Evolutionary conservation across 257 asterid genomes (phyloP), one percentile per base, ranked within the genome.

Genomic region (Gentiana macrophylla): DNA sequence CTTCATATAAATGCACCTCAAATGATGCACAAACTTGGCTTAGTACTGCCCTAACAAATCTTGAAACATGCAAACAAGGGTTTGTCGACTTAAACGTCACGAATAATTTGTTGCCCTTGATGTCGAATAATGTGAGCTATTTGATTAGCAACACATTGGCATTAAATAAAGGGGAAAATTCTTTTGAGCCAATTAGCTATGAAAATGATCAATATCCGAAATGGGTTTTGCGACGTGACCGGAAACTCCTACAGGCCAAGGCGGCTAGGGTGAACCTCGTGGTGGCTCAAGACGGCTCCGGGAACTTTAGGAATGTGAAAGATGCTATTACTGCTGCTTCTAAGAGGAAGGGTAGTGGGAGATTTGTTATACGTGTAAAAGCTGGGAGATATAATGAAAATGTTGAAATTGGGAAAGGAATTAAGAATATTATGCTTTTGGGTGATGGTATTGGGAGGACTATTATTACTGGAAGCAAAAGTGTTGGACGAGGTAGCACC

Each of bases 401-500:
- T 60, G 94, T 86, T 57, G 69, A 75, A 2, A 79, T 90, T 12
- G 90, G 62, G 33, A 49, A 32, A 3, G 37, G 50, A 11, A 55
- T 73, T 70, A 72, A 41, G 79, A 80, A 84, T 70, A 73, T 89
- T 3, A 86, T 77, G 93, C 62, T 89, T 63, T 52, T 83, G 59
- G 97, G 95, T 10, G 97, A 86, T 62, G 97, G 95, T 0, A 89
- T 86, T 52, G 95, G 95, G 60, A 79, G 49, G 69, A 89, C 97
- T 1, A 74, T 89, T n/a, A 89, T 89, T 57, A 86, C 94, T 45
- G 95, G 97, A 48, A 84, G 92, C 61, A 72, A 60, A 48, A 86
- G 95, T 57, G 88, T 83, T 53, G 90, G 70, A 53, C 90, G 95
- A 6, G 86, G 88, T 59, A 60, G 79, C 67, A 81, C 94, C 77